These are phyloP conservation scores for Gossypium mustelinum DNA, from an alignment of 345 rosid species.

Conservation along the genomic window DNA sequence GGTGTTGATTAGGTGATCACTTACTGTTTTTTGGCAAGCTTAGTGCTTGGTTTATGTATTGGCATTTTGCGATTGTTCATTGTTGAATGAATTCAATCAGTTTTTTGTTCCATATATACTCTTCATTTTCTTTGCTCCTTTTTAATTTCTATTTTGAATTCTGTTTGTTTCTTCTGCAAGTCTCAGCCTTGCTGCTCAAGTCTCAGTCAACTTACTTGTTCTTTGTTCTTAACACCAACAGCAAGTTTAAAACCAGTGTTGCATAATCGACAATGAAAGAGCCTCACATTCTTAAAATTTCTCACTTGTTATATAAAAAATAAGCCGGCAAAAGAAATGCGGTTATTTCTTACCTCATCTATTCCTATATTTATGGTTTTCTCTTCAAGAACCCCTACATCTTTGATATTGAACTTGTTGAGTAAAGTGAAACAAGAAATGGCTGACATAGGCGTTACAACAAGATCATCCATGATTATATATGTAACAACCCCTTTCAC, in stretches of 20 bases:
- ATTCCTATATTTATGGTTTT: constrained; percentile 14
- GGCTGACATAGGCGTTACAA: constrained; percentile 28
- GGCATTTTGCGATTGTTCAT: too few species aligned
- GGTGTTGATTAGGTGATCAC: too few species aligned
- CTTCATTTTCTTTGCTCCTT: too few species aligned
- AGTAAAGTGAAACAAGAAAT: constrained; percentile 18
- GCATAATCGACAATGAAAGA: not conserved
- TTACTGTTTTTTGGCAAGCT: too few species aligned
- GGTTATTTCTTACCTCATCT: constrained; percentile 16
- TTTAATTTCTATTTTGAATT: too few species aligned
- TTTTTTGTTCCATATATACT: too few species aligned
- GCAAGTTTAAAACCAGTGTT: not conserved
- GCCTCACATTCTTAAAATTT: not conserved
- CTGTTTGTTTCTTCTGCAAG: too few species aligned
- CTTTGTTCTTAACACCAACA: too few species aligned
- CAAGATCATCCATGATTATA: constrained; percentile 34
- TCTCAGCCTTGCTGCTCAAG: too few species aligned
- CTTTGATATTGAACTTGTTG: constrained; percentile 15
- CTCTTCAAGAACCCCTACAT: constrained; percentile 17
- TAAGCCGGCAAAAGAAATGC: not conserved
- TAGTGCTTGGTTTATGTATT: too few species aligned
- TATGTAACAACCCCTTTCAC: constrained; percentile 28
- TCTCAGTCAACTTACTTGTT: too few species aligned
- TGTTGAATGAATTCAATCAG: too few species aligned
- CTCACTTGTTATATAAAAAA: not conserved